Evolutionary conservation across 106 monocot genomes (phyloP).

Genomic region (Dioscorea zingiberensis): DNA sequence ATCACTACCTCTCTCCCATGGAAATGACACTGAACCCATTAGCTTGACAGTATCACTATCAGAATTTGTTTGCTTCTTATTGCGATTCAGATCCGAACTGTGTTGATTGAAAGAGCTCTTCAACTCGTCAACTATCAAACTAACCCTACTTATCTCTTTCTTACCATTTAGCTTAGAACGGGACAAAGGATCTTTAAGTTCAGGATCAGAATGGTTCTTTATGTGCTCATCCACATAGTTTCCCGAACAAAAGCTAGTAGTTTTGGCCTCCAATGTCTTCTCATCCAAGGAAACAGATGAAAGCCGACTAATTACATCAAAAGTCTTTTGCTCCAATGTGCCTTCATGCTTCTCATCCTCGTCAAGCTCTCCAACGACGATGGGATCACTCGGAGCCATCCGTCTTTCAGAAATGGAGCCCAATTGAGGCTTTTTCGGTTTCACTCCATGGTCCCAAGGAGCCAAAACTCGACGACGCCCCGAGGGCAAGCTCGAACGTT

Average conservation of each 20-base stretch:
- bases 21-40: constrained; percentile 24
- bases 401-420: neutral
- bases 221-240: neutral
- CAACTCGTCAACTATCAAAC: constrained; percentile 27
- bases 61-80: neutral
- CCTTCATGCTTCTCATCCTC: neutral
- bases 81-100: neutral
- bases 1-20: constrained; percentile 50
- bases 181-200: neutral
- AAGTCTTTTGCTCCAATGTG: neutral
- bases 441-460: constrained; percentile 33
- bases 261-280: too few species aligned
- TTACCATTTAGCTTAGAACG: neutral
- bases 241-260: neutral
- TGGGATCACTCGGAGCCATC: neutral
- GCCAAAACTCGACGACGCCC: constrained; percentile 1
- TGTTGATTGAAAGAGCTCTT: constrained; percentile 23
- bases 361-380: neutral
- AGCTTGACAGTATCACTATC: constrained; percentile 10
- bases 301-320: neutral
- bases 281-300: too few species aligned
- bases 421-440: constrained; percentile 3
- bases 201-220: neutral
- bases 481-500: neutral
- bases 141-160: constrained; percentile 11